phyloP scores from a whole-genome alignment of 2,329 filamentous ascomycete genomes.

The Zymoseptoria pseudotritici region DNA sequence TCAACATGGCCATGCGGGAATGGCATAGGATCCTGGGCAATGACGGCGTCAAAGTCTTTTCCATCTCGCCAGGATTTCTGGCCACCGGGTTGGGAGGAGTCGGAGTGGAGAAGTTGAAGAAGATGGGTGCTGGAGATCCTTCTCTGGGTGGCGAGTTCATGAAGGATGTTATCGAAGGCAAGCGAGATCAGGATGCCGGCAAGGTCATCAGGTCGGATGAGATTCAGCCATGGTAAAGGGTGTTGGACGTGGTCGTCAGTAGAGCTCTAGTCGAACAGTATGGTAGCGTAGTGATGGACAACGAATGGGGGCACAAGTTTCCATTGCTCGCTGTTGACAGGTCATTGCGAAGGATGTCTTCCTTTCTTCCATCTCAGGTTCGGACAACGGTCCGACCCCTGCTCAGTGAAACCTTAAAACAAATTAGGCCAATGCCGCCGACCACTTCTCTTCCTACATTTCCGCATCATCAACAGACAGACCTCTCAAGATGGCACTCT shows the following conservation, averaged over 20 bases:
- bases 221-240: constrained; percentile 33
- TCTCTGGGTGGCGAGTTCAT: constrained; percentile 32
- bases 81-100: constrained; percentile 37
- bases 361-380: background rate
- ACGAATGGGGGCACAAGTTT: too few species aligned
- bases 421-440: background rate
- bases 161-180: constrained; percentile 34
- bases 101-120: constrained; percentile 25
- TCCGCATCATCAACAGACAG: background rate
- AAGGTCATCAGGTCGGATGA: constrained; percentile 30
- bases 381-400: background rate
- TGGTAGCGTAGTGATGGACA: background rate
- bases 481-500: constrained; percentile 30
- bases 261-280: background rate
- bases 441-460: background rate
- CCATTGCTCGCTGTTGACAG: background rate
- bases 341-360: background rate
- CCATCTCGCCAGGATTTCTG: constrained; percentile 40
- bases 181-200: constrained; percentile 33
- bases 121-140: constrained; percentile 33
- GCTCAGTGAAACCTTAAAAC: background rate
- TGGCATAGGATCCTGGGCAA: constrained; percentile 37
- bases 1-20: constrained; percentile 46
- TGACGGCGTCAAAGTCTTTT: constrained; percentile 44
- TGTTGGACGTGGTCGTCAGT: too few species aligned